A percentile compares a stretch with the other conserved stretches of the same genome.
Evolutionary conservation across 495 filamentous ascomycete genomes (phyloP).

Genomic region (Tuber indicum): DNA sequence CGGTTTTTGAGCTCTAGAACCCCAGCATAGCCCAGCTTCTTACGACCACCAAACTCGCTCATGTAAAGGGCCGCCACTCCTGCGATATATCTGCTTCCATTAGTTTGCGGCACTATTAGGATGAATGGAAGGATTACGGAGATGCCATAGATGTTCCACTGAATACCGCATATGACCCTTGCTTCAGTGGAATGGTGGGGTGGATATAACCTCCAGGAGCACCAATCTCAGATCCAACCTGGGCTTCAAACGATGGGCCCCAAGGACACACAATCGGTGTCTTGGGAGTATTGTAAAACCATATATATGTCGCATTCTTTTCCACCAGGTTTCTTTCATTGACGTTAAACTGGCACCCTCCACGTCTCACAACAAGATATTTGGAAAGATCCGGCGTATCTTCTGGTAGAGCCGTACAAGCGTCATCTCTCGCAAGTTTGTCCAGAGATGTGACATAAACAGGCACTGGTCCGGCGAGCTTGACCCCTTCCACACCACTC

Average conservation of each 20-base stretch:
- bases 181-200: conserved; percentile 51
- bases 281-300: conserved; percentile 51
- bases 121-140: conserved; percentile 37
- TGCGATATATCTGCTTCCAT: conserved; percentile 43
- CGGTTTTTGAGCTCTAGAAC: conserved; percentile 42
- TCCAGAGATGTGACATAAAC: conserved; percentile 51
- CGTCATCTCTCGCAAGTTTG: conserved; percentile 47
- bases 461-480: conserved; percentile 40
- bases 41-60: conserved; percentile 46
- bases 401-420: conserved; percentile 47
- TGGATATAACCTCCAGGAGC: conserved; percentile 54
- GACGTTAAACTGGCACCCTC: conserved; percentile 49
- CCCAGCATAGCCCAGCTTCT: conserved; percentile 44
- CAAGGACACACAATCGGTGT: conserved; percentile 43
- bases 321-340: conserved; percentile 50
- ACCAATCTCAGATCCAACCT: conserved; percentile 52
- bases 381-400: conserved; percentile 50
- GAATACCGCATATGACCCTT: conserved; percentile 45
- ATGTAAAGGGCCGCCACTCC: conserved; percentile 52
- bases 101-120: background rate
- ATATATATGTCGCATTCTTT: conserved; percentile 52
- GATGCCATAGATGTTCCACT: conserved; percentile 55
- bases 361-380: conserved; percentile 52
- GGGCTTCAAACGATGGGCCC: conserved; percentile 53
- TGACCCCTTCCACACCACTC: conserved; percentile 43